Evolutionary conservation across 2,329 filamentous ascomycete genomes (phyloP).

Genomic region (Pyrenochaeta sp.): DNA sequence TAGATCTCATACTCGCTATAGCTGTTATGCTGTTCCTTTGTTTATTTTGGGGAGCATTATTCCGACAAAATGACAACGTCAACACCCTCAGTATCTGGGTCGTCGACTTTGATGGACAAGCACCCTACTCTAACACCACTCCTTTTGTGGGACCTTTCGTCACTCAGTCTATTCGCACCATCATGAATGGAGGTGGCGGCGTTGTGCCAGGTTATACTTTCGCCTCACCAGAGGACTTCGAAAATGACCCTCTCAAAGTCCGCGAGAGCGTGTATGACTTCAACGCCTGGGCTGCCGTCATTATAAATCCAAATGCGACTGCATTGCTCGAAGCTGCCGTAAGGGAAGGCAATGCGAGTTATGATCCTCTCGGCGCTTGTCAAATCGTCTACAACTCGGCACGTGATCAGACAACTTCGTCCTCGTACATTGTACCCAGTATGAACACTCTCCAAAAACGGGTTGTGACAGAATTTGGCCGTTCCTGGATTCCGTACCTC

Average conservation of each 20-base stretch:
- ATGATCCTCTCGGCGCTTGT: constrained; percentile 67
- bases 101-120: constrained; percentile 68
- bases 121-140: constrained; percentile 57
- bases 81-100: constrained; percentile 62
- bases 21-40: constrained; percentile 36
- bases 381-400: constrained; percentile 66
- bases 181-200: constrained; percentile 45
- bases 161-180: constrained; percentile 53
- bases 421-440: constrained; percentile 62
- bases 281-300: constrained; percentile 66
- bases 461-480: constrained; percentile 59
- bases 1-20: constrained; percentile 35
- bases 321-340: constrained; percentile 64
- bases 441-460: constrained; percentile 56
- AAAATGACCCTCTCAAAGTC: constrained; percentile 64
- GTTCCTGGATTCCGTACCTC: constrained; percentile 50
- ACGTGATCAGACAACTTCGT: constrained; percentile 63
- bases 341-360: constrained; percentile 63
- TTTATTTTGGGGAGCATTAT: constrained; percentile 43
- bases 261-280: constrained; percentile 67
- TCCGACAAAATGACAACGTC: constrained; percentile 29
- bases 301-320: constrained; percentile 70
- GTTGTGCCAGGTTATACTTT: constrained; percentile 60
- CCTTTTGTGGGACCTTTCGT: constrained; percentile 66
- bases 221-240: constrained; percentile 59